phyloP scores from a whole-genome alignment of 2,329 filamentous ascomycete genomes.

The Falciphora oryzae region DNA sequence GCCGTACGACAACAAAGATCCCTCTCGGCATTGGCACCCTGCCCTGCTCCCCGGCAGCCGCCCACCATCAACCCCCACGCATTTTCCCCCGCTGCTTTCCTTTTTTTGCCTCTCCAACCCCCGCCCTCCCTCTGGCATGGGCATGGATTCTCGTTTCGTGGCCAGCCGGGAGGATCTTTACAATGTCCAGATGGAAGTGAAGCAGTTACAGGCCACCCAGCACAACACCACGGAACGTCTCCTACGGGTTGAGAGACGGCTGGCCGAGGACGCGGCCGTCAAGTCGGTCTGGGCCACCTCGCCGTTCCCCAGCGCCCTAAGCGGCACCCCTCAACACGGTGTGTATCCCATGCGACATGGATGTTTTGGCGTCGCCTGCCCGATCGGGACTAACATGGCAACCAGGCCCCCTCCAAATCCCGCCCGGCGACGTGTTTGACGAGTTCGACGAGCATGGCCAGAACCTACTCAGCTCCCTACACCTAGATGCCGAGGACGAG shows the following conservation, averaged over 20 bases:
- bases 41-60: not conserved
- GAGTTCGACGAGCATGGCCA: slow-evolving; percentile 84
- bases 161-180: slow-evolving; percentile 59
- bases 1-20: no score
- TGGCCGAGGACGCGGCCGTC: slow-evolving; percentile 60
- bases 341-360: slow-evolving; percentile 14
- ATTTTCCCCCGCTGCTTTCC: not conserved
- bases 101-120: not conserved
- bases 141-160: slow-evolving; percentile 60
- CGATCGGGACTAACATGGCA: slow-evolving; percentile 9
- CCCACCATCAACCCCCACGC: not conserved
- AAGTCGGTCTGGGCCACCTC: slow-evolving; percentile 90
- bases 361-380: slow-evolving; percentile 3
- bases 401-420: slow-evolving; percentile 71
- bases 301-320: slow-evolving; percentile 80
- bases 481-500: slow-evolving; percentile 82
- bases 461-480: slow-evolving; percentile 72
- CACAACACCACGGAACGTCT: slow-evolving; percentile 57
- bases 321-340: slow-evolving; percentile 85
- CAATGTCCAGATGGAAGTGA: slow-evolving; percentile 65
- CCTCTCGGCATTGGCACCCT: not conserved
- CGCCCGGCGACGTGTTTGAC: slow-evolving; percentile 79
- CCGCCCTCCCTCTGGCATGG: slow-evolving; percentile 22
- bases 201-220: slow-evolving; percentile 60
- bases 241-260: slow-evolving; percentile 57